Evolutionary conservation across 371 early-diverging fungal species (phyloP), one percentile per base, ranked within the genome.

Genomic region (Circinella umbellata): DNA sequence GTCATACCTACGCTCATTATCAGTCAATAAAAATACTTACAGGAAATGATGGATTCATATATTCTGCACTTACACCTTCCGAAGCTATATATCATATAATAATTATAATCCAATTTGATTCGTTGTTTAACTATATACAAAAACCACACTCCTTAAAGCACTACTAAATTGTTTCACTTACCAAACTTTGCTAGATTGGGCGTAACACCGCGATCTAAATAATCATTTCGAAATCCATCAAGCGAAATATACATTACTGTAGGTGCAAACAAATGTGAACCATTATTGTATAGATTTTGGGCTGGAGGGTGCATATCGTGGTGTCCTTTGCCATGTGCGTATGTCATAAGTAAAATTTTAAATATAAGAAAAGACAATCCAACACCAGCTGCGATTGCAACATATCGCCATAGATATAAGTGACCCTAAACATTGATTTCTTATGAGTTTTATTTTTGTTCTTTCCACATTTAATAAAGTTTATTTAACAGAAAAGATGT

Each of bases 201-300:
- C 4, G 96, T 95, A 7, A 91, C 65, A 1, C 88, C 87, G 36
- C 94, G 83, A 17, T 86, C 81, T 17, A 98, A 72, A 77, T 96
- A 98, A 71, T 95, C 95, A 35, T 91, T 81, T 37, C 95, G 83
- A 78, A 96, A 90, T 17, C 97, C 98, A 79, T 98, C 98, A n/a
- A 96, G 75, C 1, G 96, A 96, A 15, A 98, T 77, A 37, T 97
- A 74, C n/a, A 98, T 86, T 1, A 96, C 88, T 0, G 95, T 94
- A 4, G 91, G 86, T 42, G 82, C 86, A 82, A 91, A 93, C 51
- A 74, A 73, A 47, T 91, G 89, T 18, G 92, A 86, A 39, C 93
- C 93, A 70, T 93, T 93, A 48, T 73, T 72, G 51, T 75, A 80
- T 34, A 83, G 39, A 36, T 63, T 68, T 20, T 79, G 76, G 15